Evolutionary conservation across 1,139 yeast genomes (phyloP).

Genomic region (Saccharomyces pastorianus): DNA sequence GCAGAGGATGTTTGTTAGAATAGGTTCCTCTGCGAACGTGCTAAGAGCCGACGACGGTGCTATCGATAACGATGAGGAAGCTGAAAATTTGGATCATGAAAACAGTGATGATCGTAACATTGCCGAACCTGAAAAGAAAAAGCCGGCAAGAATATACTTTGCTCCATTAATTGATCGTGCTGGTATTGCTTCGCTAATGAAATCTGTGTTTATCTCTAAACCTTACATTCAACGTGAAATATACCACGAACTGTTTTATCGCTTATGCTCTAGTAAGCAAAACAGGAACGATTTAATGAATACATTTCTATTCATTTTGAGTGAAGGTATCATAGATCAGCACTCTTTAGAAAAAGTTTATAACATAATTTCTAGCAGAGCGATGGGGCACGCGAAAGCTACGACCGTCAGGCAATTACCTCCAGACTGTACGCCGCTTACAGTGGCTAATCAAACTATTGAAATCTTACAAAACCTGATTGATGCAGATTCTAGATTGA

Average conservation of each 20-base stretch:
- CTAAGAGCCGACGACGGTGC: slow-evolving; percentile 30
- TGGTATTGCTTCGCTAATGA: slow-evolving; percentile 67
- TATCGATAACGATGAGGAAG: slow-evolving; percentile 26
- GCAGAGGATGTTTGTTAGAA: slow-evolving; percentile 26
- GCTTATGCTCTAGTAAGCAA: slow-evolving; percentile 68
- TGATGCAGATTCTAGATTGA: slow-evolving; percentile 59
- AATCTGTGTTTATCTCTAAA: slow-evolving; percentile 69
- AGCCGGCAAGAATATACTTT: slow-evolving; percentile 40
- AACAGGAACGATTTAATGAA: slow-evolving; percentile 73
- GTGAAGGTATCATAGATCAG: slow-evolving; percentile 63
- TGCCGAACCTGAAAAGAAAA: slow-evolving; percentile 16
- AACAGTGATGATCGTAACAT: slow-evolving; percentile 9
- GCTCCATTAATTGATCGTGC: slow-evolving; percentile 67
- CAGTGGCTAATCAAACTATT: slow-evolving; percentile 68
- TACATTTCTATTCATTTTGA: slow-evolving; percentile 56
- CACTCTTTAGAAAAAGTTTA: slow-evolving; percentile 60
- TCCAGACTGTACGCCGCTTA: slow-evolving; percentile 55
- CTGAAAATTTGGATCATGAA: slow-evolving; percentile 12
- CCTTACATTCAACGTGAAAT: slow-evolving; percentile 56
- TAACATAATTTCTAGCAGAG: slow-evolving; percentile 42
- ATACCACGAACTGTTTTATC: slow-evolving; percentile 58
- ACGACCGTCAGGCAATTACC: slow-evolving; percentile 38
- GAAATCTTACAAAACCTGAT: slow-evolving; percentile 69
- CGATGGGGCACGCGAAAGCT: slow-evolving; percentile 21
- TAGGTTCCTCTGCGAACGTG: slow-evolving; percentile 9